These are phyloP conservation scores for Podospora fimiseda DNA, from an alignment of 495 filamentous ascomycete species.

Conservation along the genomic window DNA sequence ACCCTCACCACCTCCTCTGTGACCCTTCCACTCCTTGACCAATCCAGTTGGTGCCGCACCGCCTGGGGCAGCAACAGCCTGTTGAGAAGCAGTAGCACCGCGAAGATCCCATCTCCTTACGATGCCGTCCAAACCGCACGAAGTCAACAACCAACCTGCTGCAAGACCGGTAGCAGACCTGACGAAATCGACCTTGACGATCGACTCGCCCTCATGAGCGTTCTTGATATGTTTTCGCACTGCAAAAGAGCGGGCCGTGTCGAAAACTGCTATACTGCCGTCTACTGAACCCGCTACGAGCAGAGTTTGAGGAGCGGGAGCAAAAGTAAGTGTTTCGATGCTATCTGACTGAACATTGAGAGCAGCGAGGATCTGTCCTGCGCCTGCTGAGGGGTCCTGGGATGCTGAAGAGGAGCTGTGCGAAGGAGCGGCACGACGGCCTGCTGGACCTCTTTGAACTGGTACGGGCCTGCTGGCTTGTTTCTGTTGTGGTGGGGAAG, in stretches of 20 bases:
- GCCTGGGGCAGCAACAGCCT: conserved; percentile 7
- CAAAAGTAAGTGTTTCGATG: conserved; percentile 78
- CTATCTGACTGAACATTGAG: conserved; percentile 63
- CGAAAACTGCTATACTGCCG: conserved; percentile 82
- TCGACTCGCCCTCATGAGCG: conserved; percentile 73
- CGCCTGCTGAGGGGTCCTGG: conserved; percentile 46
- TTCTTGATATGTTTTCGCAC: conserved; percentile 70
- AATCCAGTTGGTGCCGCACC: conserved; percentile 52
- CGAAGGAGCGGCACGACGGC: conserved; percentile 14
- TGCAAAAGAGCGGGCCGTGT: conserved; percentile 75
- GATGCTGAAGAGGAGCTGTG: neutral
- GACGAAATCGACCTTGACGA: conserved; percentile 91
- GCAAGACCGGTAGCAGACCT: conserved; percentile 27
- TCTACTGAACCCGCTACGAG: conserved; percentile 88
- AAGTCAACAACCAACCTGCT: conserved; percentile 60
- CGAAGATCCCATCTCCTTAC: conserved; percentile 82
- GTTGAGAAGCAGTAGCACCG: conserved; percentile 58
- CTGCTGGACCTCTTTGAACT: conserved; percentile 16
- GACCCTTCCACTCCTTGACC: conserved; percentile 74
- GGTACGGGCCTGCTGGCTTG: conserved; percentile 8
- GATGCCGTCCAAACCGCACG: conserved; percentile 80
- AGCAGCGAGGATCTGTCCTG: conserved; percentile 69
- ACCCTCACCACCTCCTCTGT: conserved; percentile 68
- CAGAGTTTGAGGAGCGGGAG: conserved; percentile 53
- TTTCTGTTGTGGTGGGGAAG: conserved; percentile 35